Evolutionary conservation across 2,329 filamentous ascomycete genomes (phyloP).

Genomic region (Phialophora macrospora): DNA sequence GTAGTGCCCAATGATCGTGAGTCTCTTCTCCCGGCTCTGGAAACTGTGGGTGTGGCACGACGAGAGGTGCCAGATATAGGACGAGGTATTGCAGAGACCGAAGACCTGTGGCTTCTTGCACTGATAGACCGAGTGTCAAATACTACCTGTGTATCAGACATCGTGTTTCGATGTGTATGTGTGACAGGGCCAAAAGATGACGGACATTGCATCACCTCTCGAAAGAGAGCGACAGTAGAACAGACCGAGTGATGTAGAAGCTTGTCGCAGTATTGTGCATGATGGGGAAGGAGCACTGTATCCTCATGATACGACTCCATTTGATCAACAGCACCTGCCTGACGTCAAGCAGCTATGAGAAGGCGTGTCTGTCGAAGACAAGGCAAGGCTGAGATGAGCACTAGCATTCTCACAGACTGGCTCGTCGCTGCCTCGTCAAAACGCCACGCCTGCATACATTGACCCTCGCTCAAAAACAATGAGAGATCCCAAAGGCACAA

Average conservation of each 20-base stretch:
- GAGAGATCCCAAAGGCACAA: not conserved
- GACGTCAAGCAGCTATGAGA: not conserved
- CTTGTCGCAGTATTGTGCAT: conserved; percentile 4
- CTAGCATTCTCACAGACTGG: not conserved
- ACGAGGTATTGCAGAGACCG: conserved; percentile 28
- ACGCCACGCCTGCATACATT: not conserved
- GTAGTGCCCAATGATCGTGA: not conserved
- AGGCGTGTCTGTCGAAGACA: not conserved
- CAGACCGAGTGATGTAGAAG: conserved; percentile 18
- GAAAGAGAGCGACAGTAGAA: conserved; percentile 14
- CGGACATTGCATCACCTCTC: not conserved
- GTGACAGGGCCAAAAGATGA: conserved; percentile 9
- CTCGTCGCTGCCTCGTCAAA: not conserved
- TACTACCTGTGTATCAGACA: not conserved
- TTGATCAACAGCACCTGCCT: not conserved
- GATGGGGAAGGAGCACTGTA: conserved; percentile 2
- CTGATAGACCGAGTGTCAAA: conserved; percentile 21
- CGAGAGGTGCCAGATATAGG: conserved; percentile 29
- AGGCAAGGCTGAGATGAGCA: conserved; percentile 3
- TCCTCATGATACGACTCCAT: not conserved
- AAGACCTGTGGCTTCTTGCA: conserved; percentile 25
- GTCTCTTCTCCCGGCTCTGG: conserved; percentile 1
- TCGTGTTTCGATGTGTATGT: conserved; percentile 5
- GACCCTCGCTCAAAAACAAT: not conserved
- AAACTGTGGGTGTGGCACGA: conserved; percentile 21